Conservation (phyloP, 176 grass and related monocot genomes). For the Phyllostachys edulis region DNA sequence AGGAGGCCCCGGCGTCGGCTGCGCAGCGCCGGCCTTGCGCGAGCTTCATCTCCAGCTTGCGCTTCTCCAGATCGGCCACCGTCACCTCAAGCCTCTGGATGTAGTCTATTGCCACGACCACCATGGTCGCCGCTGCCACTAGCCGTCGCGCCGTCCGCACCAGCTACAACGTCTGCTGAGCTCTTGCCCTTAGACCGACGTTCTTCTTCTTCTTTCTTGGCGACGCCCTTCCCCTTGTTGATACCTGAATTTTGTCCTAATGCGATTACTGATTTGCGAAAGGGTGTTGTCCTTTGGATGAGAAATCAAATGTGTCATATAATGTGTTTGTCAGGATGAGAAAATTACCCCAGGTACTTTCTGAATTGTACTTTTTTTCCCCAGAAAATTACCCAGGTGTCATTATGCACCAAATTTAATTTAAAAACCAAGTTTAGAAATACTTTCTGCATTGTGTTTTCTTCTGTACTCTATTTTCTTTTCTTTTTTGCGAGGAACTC, state of each 20-base stretch:
- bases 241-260: not conserved
- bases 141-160: not conserved
- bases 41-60: constrained; percentile 41
- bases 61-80: constrained; percentile 42
- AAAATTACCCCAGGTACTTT: no score
- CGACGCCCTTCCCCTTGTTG: not conserved
- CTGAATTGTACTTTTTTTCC: no score
- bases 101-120: constrained; percentile 58
- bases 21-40: not conserved
- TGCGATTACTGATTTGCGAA: no score
- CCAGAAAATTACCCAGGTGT: no score
- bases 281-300: no score
- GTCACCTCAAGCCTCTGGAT: constrained; percentile 57
- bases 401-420: no score
- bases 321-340: no score
- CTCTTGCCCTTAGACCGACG: not conserved
- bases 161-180: not conserved
- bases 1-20: not conserved
- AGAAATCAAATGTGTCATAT: no score
- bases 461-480: no score
- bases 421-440: no score
- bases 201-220: not conserved
- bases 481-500: no score
- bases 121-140: constrained; percentile 44
- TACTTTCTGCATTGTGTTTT: no score